These are phyloP conservation scores for Solidago caesia DNA, from an alignment of 129 eudicot species.

Conservation along the genomic window DNA sequence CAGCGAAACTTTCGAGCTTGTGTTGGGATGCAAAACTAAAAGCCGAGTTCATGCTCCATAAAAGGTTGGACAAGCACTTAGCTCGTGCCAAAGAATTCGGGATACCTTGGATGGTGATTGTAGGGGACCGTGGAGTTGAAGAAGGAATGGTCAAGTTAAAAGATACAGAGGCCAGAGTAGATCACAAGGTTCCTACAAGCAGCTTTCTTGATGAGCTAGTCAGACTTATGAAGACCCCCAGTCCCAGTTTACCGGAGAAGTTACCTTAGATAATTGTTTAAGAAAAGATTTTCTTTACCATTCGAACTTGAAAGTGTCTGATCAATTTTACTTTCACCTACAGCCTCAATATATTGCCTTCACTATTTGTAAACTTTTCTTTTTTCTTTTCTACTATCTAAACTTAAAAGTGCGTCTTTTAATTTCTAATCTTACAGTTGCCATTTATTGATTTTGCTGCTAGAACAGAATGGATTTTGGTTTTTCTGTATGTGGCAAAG, in stretches of 20 bases:
- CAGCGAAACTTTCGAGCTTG: conserved; percentile 55
- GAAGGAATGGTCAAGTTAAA: conserved; percentile 59
- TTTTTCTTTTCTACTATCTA: background rate
- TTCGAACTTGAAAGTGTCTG: background rate
- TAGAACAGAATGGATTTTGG: background rate
- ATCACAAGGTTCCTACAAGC: conserved; percentile 43
- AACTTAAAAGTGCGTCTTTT: background rate
- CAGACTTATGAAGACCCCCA: conserved; percentile 31
- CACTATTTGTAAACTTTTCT: background rate
- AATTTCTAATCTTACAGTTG: background rate
- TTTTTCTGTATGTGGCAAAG: background rate
- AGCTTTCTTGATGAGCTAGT: conserved; percentile 60
- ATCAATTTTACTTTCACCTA: background rate
- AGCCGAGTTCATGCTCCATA: conserved; percentile 58
- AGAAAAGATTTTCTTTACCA: background rate
- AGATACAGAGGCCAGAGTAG: conserved; percentile 46
- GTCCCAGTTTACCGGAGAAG: background rate
- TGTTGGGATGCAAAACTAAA: conserved; percentile 69
- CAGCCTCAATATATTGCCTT: background rate
- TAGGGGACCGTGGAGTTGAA: conserved; percentile 54
- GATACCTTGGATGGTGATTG: conserved; percentile 84
- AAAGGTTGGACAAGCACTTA: conserved; percentile 66
- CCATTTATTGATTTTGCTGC: background rate
- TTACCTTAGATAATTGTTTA: background rate
- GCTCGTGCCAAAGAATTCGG: conserved; percentile 56